Conservation (phyloP, 768 basidiomycete species). For the Boletus bicolor region DNA sequence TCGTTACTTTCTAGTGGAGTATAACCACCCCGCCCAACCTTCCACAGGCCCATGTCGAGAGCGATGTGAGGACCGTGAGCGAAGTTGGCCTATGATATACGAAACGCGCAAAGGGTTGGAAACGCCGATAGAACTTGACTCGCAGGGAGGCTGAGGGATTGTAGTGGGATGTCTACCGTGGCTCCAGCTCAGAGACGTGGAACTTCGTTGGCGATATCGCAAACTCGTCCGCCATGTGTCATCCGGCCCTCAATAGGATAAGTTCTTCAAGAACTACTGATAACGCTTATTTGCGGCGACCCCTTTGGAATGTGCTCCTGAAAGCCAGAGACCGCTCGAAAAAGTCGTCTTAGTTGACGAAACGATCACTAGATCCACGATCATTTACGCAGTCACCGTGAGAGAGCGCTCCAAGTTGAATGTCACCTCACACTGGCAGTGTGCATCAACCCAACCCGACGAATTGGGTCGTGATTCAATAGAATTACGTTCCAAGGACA, state of each 20-base stretch:
- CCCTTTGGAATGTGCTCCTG: not conserved
- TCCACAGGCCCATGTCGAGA: conserved; percentile 3
- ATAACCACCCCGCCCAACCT: not conserved
- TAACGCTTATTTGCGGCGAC: not conserved
- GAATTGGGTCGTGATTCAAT: too few relatives aligned
- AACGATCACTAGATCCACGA: not conserved
- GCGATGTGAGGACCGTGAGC: not conserved
- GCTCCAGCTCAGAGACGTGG: not conserved
- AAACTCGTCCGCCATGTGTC: not conserved
- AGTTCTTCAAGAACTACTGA: not conserved
- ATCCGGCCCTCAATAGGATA: not conserved
- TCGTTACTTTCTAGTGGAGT: conserved; percentile 3
- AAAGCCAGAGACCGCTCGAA: not conserved
- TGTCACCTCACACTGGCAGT: too few relatives aligned
- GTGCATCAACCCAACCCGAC: too few relatives aligned
- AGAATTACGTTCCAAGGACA: too few relatives aligned
- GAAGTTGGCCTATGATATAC: not conserved
- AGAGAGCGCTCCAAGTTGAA: too few relatives aligned
- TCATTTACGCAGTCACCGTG: too few relatives aligned
- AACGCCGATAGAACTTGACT: not conserved
- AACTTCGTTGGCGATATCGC: not conserved
- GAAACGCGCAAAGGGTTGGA: not conserved
- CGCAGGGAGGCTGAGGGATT: not conserved
- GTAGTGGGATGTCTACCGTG: not conserved
- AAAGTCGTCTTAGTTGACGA: not conserved